Evolutionary conservation across 2,329 filamentous ascomycete species (phyloP).

Genomic region (Bretziella fagacearum): DNA sequence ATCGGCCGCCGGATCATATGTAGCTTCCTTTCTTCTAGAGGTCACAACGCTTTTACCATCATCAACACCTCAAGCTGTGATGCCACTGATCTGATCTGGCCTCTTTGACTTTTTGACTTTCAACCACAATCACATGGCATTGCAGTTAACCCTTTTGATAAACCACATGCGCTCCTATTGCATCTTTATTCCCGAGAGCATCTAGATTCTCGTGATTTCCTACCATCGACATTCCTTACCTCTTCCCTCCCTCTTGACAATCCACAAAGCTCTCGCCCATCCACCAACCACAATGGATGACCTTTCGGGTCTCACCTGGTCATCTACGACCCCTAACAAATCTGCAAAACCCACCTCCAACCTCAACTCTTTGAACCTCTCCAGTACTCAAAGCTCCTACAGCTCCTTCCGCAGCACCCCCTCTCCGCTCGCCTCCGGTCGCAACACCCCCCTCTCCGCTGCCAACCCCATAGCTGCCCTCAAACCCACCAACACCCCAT

Average conservation of each 20-base stretch:
- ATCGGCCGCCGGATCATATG: not conserved
- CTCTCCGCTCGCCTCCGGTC: constrained; percentile 37
- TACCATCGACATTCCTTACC: no score
- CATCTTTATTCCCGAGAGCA: not conserved
- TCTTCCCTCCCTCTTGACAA: no score
- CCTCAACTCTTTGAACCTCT: constrained; percentile 23
- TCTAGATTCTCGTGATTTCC: no score
- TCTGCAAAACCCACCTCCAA: constrained; percentile 23
- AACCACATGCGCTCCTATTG: no score
- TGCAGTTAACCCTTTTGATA: no score
- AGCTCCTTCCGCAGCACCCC: constrained; percentile 37
- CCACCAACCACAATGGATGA: constrained; percentile 37
- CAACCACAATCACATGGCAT: no score
- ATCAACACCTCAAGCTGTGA: not conserved
- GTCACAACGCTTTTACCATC: not conserved
- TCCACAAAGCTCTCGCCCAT: not conserved
- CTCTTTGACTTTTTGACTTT: not conserved
- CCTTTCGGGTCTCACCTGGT: constrained; percentile 44
- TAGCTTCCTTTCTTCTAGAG: not conserved
- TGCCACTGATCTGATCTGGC: not conserved
- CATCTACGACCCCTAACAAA: constrained; percentile 23
- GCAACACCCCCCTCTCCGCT: constrained; percentile 32
- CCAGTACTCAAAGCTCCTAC: constrained; percentile 30
- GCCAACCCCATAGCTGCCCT: constrained; percentile 19
- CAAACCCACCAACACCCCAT: not conserved